Base-by-base conservation (phyloP, 139 green algal genomes). In the Axilococcus clingmanii region DNA sequence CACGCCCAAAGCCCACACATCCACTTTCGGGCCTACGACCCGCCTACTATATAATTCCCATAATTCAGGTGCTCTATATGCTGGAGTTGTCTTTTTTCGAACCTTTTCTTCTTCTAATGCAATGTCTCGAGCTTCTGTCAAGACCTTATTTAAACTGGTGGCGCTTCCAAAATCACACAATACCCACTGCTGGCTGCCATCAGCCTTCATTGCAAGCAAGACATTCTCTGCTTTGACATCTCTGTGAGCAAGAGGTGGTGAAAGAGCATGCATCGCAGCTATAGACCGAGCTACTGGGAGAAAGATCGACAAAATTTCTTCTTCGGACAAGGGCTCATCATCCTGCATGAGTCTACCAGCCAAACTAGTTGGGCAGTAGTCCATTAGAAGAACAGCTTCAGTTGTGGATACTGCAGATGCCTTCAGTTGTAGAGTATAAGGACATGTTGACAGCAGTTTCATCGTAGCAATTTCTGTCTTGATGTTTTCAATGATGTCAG, bases 141-240 rank as follows among this genome's bases (percentile, higher is more conserved):
- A 40, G 24, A n/a, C 62, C 17, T 60, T 23, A 32, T 47, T 24
- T 16, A 24, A 34, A 17, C 44, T 59, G 17, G 75, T 85, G n/a
- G 64, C 57, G 59, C 69, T 87, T 41, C 91, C 91, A 66, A 94
- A 98, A 65, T 98, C 91, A 57, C 85, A 96, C 37, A 97, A 66
- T 52, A 94, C 81, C 88, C 88, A 98, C 24, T 55, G 45, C n/a
- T n/a, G n/a, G 12, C 9, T 17, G 3, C 79, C 78, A 22, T 81
- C 67, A 22, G 41, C 23, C 6, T 19, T 6, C 8, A 8, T 6
- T 8, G 70, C 70, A 43, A 72, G 74, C 48, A 97, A 69, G 48
- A 97, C 68, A 57, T 97, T 97, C 67, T 97, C 89, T 31, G 80
- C 79, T 63, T 97, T 95, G 27, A 96, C 27, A 71, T 96, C 88